Evolutionary conservation across 345 rosid genomes (phyloP).

Genomic region (Garcia nutans): DNA sequence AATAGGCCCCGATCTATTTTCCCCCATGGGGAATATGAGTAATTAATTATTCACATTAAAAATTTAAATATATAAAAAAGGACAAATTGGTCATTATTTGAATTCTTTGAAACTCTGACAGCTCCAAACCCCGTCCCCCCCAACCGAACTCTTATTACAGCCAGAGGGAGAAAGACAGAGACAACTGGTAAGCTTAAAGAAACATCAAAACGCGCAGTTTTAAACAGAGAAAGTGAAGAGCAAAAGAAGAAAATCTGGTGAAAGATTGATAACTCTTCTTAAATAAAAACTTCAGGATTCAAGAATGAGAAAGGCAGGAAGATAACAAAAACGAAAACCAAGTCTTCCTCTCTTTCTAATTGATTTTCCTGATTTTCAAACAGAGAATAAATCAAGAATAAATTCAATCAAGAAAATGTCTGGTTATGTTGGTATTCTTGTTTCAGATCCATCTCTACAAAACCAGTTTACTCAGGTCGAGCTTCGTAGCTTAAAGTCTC

Average conservation of each 20-base stretch:
- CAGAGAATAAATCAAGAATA: too few relatives aligned
- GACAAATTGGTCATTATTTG: slow-evolving; percentile 20
- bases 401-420: slow-evolving; percentile 44
- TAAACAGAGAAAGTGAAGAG: not conserved
- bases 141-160: not conserved
- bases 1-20: not conserved
- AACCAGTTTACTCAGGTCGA: slow-evolving; percentile 99
- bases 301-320: not conserved
- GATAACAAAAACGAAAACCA: not conserved
- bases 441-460: slow-evolving; percentile 96
- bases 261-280: not conserved
- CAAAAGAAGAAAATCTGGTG: not conserved
- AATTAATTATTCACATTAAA: too few relatives aligned
- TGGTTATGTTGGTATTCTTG: slow-evolving; percentile 83
- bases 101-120: slow-evolving; percentile 39
- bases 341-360: not conserved
- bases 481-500: slow-evolving; percentile 93
- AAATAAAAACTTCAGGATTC: not conserved
- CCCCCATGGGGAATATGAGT: not conserved
- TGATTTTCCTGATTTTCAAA: not conserved
- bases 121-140: slow-evolving; percentile 45
- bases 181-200: not conserved
- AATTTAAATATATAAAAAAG: not conserved
- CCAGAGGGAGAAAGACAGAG: too few relatives aligned
- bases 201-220: not conserved